Evolutionary conservation across 148 eudicot genomes (phyloP), one percentile per base, ranked within the genome.

Genomic region (Mesembryanthemum crystallinum): DNA sequence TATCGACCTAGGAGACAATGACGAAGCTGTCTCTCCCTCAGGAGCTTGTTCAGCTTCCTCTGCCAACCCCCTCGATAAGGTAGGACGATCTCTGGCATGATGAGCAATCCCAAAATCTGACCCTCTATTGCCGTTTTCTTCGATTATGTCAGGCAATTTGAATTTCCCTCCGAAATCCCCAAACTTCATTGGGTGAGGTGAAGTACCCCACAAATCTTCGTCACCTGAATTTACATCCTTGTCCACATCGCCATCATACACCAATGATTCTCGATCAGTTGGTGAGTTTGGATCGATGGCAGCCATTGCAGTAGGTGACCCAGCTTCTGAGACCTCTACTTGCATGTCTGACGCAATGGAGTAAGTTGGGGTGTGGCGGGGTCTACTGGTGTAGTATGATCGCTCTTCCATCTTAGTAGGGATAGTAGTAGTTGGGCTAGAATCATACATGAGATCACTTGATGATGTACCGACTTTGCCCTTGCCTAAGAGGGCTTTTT

Each of bases 311-410:
- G 90, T 79, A 29, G 90, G 87, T 9, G 94, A 89, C 29, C 92
- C 81, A 1, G 83, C 74, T 24, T 95, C 97, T 1, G 98, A 92
- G 52, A 92, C 82, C 85, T 92, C 98, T 3, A 92, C 99, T 65
- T 88, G 96, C 89, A 95, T 72, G 73, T 95, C 98, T 1, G 97
- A 95, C 65, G 97, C 97, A 18, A 91, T 86, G 3, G 99, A 95
- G 72, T 75, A 80, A 12, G 82, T 73, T n/a, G 79, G 84, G 3
- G 74, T 70, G 64, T 83, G 93, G 33, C 59, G 72, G 15, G 72
- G 52, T 65, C 73, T 78, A 33, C 77, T 63, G 7, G 79, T 69
- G 76, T 82, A 87, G 49, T 77, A 79, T 30, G 86, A 77, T 28
- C 82, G 72, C 43, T 87, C 89, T 35, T 86, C 82, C 47, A 72